phyloP scores from a whole-genome alignment of 1,284 basidiomycete species.

The Wolfiporia cocos region DNA sequence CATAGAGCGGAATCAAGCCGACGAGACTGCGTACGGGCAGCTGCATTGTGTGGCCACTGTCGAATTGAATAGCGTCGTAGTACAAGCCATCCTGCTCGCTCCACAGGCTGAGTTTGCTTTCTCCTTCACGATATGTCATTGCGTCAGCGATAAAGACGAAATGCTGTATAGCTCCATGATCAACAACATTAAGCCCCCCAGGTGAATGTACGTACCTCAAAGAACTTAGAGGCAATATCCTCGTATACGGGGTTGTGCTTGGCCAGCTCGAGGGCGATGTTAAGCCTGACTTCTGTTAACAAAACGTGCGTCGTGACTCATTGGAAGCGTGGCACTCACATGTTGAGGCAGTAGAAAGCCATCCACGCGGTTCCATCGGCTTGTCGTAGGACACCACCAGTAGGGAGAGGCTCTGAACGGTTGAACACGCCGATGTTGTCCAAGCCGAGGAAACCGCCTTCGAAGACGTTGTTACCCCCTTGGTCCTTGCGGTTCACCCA shows the following conservation, averaged over 20 bases:
- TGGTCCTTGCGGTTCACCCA: constrained; percentile 99
- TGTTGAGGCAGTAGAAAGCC: constrained; percentile 97
- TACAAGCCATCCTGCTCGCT: constrained; percentile 97
- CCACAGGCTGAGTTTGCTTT: constrained; percentile 84
- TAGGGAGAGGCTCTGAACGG: constrained; percentile 92
- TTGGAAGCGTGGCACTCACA: constrained; percentile 50
- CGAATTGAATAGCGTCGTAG: constrained; percentile 94
- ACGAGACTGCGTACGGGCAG: constrained; percentile 91
- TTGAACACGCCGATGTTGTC: constrained; percentile 99
- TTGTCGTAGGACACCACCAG: constrained; percentile 88
- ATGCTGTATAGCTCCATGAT: too few species aligned
- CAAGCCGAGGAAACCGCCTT: constrained; percentile 95
- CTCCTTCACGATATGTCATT: constrained; percentile 86
- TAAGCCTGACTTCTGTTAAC: constrained; percentile 83
- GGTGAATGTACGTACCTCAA: constrained; percentile 58
- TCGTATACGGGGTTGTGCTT: constrained; percentile 98
- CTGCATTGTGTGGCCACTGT: constrained; percentile 80
- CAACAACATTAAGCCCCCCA: constrained; percentile 4
- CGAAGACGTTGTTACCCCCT: constrained; percentile 93
- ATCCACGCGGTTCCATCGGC: constrained; percentile 99
- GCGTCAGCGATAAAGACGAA: constrained; percentile 97
- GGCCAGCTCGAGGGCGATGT: constrained; percentile 94
- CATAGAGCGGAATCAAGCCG: constrained; percentile 93
- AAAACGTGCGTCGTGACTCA: too few species aligned
- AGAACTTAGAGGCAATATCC: constrained; percentile 99